Base-by-base conservation (phyloP, 345 rosid genomes). In the Euphorbia lathyris region DNA sequence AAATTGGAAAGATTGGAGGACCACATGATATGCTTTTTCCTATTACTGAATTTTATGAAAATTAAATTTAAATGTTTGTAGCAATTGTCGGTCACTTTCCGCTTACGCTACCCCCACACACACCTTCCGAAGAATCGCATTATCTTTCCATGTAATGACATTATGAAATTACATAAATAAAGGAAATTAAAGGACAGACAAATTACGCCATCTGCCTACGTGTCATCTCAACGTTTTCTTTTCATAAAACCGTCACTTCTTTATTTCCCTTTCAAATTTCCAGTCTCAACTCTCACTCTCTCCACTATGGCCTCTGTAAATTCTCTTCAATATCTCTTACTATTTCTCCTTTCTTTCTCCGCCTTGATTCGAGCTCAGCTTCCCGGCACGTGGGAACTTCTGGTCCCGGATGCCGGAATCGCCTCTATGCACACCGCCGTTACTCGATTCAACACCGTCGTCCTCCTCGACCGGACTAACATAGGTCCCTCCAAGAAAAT, bases 351-450 rank as follows among this genome's bases (percentile, higher is more conserved):
- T 36, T 58, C 26, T 51, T 66, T 52, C 45, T 26, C 22, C 22
- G 5, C 40, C 52, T 10, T 52, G 5, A 52, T 78, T 53, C 72
- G 26, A 45, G 92, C 90, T 1, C 82, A 82, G 22, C 86, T 90
- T 27, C 98, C 96, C 5, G 96, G 98, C 70, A 79, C 87, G 30
- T 93, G 98, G 98, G 97, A 90, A 26, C 80, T 93, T 13, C 47
- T 89, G 23, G 79, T 89, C 66, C 70, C 82, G 1, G 67, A 90
- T 74, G 98, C 94, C 26, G 98, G 97, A 19, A 78, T 93, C 63
- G 82, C 98, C 69, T 90, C 98, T 69, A 93, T 93, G 97, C 98
- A 93, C 88, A 89, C 98, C 30, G 91, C 90, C 29, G 96, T 93
- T 16, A 93, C 98, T 1, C 92, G 97, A 69, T 93, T 93, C 87